A percentile compares a stretch with the other conserved stretches of the same genome.
Conservation (phyloP, 2,329 filamentous ascomycete genomes). For the Aspergillus sp. region DNA sequence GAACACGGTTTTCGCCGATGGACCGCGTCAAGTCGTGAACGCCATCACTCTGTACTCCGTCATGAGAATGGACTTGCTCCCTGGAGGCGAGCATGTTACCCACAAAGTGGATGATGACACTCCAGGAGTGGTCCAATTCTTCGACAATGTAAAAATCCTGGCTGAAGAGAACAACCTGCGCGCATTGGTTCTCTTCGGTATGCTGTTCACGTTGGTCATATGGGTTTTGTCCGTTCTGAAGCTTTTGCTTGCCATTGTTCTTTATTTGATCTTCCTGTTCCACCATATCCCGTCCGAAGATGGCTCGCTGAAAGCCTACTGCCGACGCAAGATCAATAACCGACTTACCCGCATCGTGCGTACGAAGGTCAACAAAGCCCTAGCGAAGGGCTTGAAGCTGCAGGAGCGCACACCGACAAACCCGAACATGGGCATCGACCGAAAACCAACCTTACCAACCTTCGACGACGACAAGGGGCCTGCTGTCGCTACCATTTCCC, state of each 20-base stretch:
- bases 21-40: constrained; percentile 88
- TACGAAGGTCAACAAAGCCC: constrained; percentile 81
- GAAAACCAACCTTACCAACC: constrained; percentile 61
- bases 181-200: constrained; percentile 79
- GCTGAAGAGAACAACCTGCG: constrained; percentile 73
- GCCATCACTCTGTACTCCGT: constrained; percentile 84
- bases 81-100: constrained; percentile 46
- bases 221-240: constrained; percentile 79
- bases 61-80: constrained; percentile 71
- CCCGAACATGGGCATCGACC: constrained; percentile 28
- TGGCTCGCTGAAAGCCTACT: constrained; percentile 79
- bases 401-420: constrained; percentile 53
- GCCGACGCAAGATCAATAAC: constrained; percentile 85
- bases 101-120: constrained; percentile 56
- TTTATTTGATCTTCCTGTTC: constrained; percentile 88
- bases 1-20: constrained; percentile 84
- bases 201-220: constrained; percentile 87
- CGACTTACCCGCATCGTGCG: constrained; percentile 81
- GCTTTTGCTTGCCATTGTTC: constrained; percentile 70
- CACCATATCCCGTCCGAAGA: constrained; percentile 84
- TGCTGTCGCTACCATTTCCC: constrained; percentile 28
- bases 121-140: constrained; percentile 69
- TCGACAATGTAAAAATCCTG: constrained; percentile 73
- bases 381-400: constrained; percentile 69
- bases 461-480: constrained; percentile 47